Evolutionary conservation across 1,284 basidiomycete genomes (phyloP).

Genomic region (Stygiomarasmius scandens): DNA sequence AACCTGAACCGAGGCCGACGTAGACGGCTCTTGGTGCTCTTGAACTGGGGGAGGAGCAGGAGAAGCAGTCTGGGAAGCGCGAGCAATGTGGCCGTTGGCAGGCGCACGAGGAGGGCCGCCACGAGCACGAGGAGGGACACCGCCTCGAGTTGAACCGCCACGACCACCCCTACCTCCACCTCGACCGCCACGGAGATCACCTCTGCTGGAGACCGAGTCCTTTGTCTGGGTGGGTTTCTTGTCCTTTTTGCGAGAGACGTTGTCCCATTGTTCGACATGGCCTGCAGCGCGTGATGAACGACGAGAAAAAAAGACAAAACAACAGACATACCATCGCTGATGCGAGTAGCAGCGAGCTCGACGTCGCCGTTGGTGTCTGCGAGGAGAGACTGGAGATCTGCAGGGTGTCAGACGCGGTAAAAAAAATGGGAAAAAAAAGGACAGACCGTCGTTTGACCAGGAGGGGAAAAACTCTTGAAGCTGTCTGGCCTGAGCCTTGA

Average conservation of each 20-base stretch:
- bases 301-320: constrained; percentile 12
- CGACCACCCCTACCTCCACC: constrained; percentile 69
- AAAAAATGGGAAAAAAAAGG: constrained; percentile 27
- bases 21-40: constrained; percentile 19
- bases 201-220: constrained; percentile 50
- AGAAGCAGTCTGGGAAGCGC: constrained; percentile 19
- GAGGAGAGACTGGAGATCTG: constrained; percentile 79
- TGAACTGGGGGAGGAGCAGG: neutral
- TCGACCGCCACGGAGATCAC: constrained; percentile 64
- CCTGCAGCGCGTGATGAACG: constrained; percentile 46
- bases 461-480: constrained; percentile 79
- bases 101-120: constrained; percentile 59
- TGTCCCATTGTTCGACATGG: constrained; percentile 81
- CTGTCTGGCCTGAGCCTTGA: constrained; percentile 54
- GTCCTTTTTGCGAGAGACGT: constrained; percentile 87
- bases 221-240: constrained; percentile 63
- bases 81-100: constrained; percentile 36
- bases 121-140: constrained; percentile 52
- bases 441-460: constrained; percentile 77
- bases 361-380: constrained; percentile 76
- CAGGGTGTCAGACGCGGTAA: constrained; percentile 12
- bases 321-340: constrained; percentile 71
- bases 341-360: constrained; percentile 73
- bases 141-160: constrained; percentile 60
- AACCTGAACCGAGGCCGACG: constrained; percentile 16